A percentile compares a stretch with the other conserved stretches of the same genome.
Conservation (phyloP, 129 eudicot species). For the Chrysanthemum seticuspe region DNA sequence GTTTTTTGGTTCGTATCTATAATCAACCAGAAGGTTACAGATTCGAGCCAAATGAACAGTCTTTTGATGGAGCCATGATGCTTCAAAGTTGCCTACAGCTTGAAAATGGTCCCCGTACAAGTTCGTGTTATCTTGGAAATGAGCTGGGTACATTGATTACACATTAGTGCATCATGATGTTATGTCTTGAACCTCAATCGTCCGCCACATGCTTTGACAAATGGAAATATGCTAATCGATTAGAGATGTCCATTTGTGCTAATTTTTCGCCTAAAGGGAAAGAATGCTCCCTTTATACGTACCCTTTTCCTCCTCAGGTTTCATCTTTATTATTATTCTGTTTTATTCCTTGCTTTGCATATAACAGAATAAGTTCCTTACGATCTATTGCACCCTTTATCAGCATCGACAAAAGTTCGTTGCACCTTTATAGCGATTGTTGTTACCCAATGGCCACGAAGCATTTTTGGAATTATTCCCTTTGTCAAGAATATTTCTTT, state of each 20-base stretch:
- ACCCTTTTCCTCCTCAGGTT: slow-evolving; percentile 18
- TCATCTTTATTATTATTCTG: slow-evolving; percentile 31
- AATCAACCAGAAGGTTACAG: too few species aligned
- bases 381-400: neutral
- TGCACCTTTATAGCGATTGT: slow-evolving; percentile 26
- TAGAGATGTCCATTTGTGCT: slow-evolving; percentile 19
- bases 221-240: slow-evolving; percentile 21
- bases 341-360: slow-evolving; percentile 10
- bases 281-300: slow-evolving; percentile 24
- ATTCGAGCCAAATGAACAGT: neutral
- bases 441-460: slow-evolving; percentile 31
- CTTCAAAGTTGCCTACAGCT: neutral
- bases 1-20: too few species aligned
- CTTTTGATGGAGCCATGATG: neutral
- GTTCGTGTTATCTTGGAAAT: neutral
- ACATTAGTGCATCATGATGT: neutral
- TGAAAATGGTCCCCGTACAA: neutral
- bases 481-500: slow-evolving; percentile 26
- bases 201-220: slow-evolving; percentile 20
- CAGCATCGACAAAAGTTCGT: slow-evolving; percentile 15
- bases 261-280: neutral
- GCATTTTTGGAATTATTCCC: slow-evolving; percentile 31
- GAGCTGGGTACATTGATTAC: too few species aligned
- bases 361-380: slow-evolving; percentile 21
- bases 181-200: neutral